phyloP scores from a whole-genome alignment of 805 yeast genomes.

The Jamesozyma gamospora region DNA sequence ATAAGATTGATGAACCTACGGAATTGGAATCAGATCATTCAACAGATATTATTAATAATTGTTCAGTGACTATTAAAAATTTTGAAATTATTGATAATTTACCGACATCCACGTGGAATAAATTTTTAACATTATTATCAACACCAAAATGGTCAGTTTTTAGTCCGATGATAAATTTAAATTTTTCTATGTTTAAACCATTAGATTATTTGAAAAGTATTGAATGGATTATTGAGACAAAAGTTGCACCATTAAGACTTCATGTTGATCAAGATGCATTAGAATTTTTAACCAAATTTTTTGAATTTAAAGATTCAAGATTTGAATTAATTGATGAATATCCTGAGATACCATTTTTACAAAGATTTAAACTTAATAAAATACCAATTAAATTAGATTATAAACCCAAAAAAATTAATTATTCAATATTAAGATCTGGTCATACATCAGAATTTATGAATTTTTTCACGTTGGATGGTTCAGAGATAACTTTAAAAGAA shows the following conservation, averaged over 20 bases:
- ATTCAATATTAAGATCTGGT: conserved; percentile 77
- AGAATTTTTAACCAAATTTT: conserved; percentile 71
- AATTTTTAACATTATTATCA: conserved; percentile 60
- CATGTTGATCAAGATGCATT: conserved; percentile 91
- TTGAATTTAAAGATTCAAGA: conserved; percentile 65
- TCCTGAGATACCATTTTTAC: conserved; percentile 60
- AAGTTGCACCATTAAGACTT: conserved; percentile 62
- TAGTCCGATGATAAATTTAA: conserved; percentile 48
- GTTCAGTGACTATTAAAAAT: conserved; percentile 42
- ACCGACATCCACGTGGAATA: conserved; percentile 85
- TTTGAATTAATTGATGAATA: conserved; percentile 48
- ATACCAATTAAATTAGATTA: conserved; percentile 69
- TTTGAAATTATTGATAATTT: conserved; percentile 66
- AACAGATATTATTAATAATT: conserved; percentile 39
- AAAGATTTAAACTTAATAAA: conserved; percentile 52
- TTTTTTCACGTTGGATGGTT: conserved; percentile 79
- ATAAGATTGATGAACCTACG: conserved; percentile 40
- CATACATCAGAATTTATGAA: conserved; percentile 77
- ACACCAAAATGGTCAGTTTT: conserved; percentile 53
- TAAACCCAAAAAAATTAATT: conserved; percentile 83
- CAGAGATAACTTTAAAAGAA: conserved; percentile 55
- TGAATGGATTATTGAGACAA: conserved; percentile 47
- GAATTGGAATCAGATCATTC: conserved; percentile 22
- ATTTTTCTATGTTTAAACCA: conserved; percentile 55
- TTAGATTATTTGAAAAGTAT: conserved; percentile 52